Base-by-base conservation (phyloP, 2,329 filamentous ascomycete species). In the Fonsecaea multimorphosa region DNA sequence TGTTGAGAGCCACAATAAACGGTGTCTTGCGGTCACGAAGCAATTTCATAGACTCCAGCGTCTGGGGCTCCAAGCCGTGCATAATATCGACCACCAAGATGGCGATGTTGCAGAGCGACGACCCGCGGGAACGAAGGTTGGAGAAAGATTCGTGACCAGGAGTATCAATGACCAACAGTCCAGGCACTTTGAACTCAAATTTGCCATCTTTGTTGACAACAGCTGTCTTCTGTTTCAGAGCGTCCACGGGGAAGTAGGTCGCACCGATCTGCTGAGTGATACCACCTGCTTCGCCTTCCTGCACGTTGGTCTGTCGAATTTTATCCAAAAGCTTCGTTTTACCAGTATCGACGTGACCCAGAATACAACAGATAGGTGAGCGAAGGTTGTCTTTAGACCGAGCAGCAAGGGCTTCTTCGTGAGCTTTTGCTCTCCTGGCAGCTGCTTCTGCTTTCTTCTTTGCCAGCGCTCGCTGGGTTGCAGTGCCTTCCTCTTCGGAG, bases 91-190 rank as follows among this genome's bases (percentile, higher is more conserved):
- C 94, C 49, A 99, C 96, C 72, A 99, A 84, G 77, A 99, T 99
- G 74, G 95, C 95, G 81, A 99, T 99, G 84, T 99, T 99, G 81
- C 96, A 99, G 65, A 99, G 91, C 14, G 93, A 98, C 46, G 95
- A 98, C 81, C 95, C 95, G 82, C 96, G 89, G 72, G 94, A 97
- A 75, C 96, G 91, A 71, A 99, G 82, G 81, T 99, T 99, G 70
- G 94, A 97, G 87, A 99, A 99, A 75, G 95, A 99, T 87, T 99
- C 95, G 93, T 99, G 95, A 83, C 95, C 95, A 75, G 95, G 96
- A 0, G 95, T 99, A 81, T 99, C 95, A 75, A 99, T 99, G 75
- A 99, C 89, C 71, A 99, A 83, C 62, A 99, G 87, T 86, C 95
- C 95, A 52, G 95, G 96, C 24, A 99, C 92, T 83, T 97, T 99